Conservation (phyloP, 2,329 filamentous ascomycete genomes). For the Gyromitra esculenta region DNA sequence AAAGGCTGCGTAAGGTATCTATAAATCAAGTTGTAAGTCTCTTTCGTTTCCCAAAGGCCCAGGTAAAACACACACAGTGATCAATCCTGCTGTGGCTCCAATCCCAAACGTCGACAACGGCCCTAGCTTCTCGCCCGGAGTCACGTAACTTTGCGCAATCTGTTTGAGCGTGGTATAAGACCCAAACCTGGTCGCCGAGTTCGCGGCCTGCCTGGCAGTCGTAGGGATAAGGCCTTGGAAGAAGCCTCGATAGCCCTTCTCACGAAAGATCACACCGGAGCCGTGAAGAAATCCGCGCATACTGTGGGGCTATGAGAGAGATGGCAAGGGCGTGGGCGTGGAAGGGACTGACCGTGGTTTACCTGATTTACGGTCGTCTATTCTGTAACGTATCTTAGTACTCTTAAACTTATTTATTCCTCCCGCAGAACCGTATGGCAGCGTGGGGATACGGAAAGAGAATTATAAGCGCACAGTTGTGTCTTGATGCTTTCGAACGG, state of each 20-base stretch:
- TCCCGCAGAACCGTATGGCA: slow-evolving; percentile 20
- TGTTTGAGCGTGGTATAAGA: slow-evolving; percentile 92
- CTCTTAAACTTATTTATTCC: not conserved
- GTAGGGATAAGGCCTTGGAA: slow-evolving; percentile 97
- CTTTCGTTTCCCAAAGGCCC: not conserved
- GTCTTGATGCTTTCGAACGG: slow-evolving; percentile 99
- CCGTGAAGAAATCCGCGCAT: slow-evolving; percentile 94
- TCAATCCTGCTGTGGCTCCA: slow-evolving; percentile 85
- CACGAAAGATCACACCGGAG: slow-evolving; percentile 83
- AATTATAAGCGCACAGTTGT: slow-evolving; percentile 70
- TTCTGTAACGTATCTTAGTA: slow-evolving; percentile 65
- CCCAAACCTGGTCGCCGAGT: slow-evolving; percentile 89
- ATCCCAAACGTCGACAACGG: slow-evolving; percentile 88
- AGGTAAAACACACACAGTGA: slow-evolving; percentile 78
- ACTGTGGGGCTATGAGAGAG: slow-evolving; percentile 34
- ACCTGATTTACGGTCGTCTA: slow-evolving; percentile 89
- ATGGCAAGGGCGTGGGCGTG: not conserved
- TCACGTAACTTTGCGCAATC: slow-evolving; percentile 87
- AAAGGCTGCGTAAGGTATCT: slow-evolving; percentile 72
- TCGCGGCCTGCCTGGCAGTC: slow-evolving; percentile 91
- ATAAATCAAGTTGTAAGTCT: slow-evolving; percentile 27
- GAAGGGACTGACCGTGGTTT: slow-evolving; percentile 70
- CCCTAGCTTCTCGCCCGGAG: slow-evolving; percentile 93
- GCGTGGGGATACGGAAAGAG: not conserved
- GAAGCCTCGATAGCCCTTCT: slow-evolving; percentile 85